Evolutionary conservation across 805 yeast species (phyloP), one percentile per base, ranked within the genome.

Genomic region (Cyberlindnera maclurae): DNA sequence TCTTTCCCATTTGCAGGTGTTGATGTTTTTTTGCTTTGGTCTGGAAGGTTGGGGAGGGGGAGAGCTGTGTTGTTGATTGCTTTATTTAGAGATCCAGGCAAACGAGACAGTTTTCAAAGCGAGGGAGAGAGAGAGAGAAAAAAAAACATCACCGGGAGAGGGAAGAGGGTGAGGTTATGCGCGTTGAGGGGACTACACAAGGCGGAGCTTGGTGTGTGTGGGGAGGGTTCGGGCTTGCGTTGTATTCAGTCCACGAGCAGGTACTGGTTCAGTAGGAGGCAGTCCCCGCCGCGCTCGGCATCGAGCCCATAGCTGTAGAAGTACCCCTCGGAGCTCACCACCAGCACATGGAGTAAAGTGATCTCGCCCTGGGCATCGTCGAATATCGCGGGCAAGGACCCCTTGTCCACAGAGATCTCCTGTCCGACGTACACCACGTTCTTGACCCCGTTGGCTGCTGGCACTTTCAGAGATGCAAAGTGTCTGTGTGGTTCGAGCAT

Each of bases 231-330:
- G n/a, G n/a, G n/a, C n/a, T n/a, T n/a, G n/a, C n/a, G n/a, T n/a
- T n/a, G n/a, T n/a, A n/a, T n/a, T 17, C 24, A 33, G 15, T 51
- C 56, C 5, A 47, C 42, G 7, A 82, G 63, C 5, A 81, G 71
- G 52, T 78, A 81, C 52, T 86, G 95, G 44, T 79, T 76, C 39
- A 84, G 64, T 44, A 87, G 64, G 29, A 82, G 75, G 61, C 97
- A 90, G 55, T 89, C 96, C 2, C 98, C 98, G 2, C 97, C 97
- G 38, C 89, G 63, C 44, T 81, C 94, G 0, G 93, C 80, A 45
- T 87, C 93, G 33, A 90, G 63, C 2, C 81, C 81, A 58, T 86
- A 90, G 36, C 82, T 84, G 51, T 81, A 82, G 48, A 84, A 82
- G 47, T 73, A 75, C 0, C 97, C 97, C 40, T 79, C 84, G 0